phyloP scores from a whole-genome alignment of 495 filamentous ascomycete species.

The Alectoria sarmentosa region DNA sequence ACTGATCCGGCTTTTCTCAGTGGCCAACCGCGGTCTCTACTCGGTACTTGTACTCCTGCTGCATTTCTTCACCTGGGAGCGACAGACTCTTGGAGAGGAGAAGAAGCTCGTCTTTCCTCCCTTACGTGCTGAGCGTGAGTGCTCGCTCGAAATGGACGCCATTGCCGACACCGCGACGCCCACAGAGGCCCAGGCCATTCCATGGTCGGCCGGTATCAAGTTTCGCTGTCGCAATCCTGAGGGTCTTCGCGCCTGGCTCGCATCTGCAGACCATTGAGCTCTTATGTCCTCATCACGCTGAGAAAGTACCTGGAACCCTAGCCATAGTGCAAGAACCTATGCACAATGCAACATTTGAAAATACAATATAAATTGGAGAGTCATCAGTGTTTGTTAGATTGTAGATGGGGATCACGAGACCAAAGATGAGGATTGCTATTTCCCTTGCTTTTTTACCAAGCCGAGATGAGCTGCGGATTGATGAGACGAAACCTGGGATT shows the following conservation, averaged over 20 bases:
- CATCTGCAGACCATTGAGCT: not conserved
- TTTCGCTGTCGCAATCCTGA: slow-evolving; percentile 1
- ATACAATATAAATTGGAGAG: too few species aligned
- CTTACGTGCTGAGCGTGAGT: slow-evolving; percentile 3
- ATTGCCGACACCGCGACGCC: slow-evolving; percentile 3
- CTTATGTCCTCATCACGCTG: not conserved
- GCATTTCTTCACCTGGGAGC: slow-evolving; percentile 6
- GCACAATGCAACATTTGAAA: too few species aligned
- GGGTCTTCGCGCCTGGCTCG: not conserved
- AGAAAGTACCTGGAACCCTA: too few species aligned
- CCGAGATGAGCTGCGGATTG: too few species aligned
- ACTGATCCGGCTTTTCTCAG: not conserved
- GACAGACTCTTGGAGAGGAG: slow-evolving; percentile 2
- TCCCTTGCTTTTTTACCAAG: too few species aligned
- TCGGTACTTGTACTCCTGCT: not conserved
- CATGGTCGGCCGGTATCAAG: slow-evolving; percentile 4
- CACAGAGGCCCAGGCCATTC: slow-evolving; percentile 3
- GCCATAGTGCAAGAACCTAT: too few species aligned
- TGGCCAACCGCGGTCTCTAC: slow-evolving; percentile 6
- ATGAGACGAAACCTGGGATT: too few species aligned
- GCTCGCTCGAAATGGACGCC: slow-evolving; percentile 5
- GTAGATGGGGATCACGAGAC: too few species aligned
- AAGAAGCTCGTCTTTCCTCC: slow-evolving; percentile 5
- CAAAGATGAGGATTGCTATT: too few species aligned
- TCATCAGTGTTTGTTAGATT: too few species aligned